Evolutionary conservation across 164 flowering plant genomes (phyloP).

Genomic region (Stephania cephalantha): DNA sequence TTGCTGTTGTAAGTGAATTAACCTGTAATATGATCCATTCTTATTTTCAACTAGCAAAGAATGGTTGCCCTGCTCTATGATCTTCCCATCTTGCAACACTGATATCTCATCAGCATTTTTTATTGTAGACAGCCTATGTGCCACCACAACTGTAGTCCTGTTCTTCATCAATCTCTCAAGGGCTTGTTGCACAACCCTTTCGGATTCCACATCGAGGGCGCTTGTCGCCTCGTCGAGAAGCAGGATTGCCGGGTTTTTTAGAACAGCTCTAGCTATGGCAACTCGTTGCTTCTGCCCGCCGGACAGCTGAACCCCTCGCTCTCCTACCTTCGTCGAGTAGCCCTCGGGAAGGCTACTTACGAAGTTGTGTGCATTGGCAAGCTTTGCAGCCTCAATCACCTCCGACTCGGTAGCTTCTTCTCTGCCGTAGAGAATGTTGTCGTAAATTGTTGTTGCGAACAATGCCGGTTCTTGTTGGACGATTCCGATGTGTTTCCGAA

Average conservation of each 20-base stretch:
- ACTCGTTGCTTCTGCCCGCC: slow-evolving; percentile 95
- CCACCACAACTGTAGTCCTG: slow-evolving; percentile 83
- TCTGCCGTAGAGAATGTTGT: slow-evolving; percentile 87
- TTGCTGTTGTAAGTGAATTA: slow-evolving; percentile 62
- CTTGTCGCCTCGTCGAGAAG: slow-evolving; percentile 94
- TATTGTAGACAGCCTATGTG: slow-evolving; percentile 87
- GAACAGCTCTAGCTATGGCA: slow-evolving; percentile 89
- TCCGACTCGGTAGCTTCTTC: slow-evolving; percentile 85
- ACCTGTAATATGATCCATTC: slow-evolving; percentile 63
- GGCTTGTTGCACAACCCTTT: slow-evolving; percentile 83
- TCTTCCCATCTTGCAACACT: slow-evolving; percentile 79
- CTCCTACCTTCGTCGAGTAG: slow-evolving; percentile 83
- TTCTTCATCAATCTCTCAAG: slow-evolving; percentile 76
- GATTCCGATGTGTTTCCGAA: slow-evolving; percentile 75
- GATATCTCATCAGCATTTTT: slow-evolving; percentile 82
- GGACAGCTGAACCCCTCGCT: slow-evolving; percentile 89
- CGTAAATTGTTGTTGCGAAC: slow-evolving; percentile 84
- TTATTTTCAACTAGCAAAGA: slow-evolving; percentile 49
- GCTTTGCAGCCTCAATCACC: slow-evolving; percentile 72
- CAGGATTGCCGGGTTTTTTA: slow-evolving; percentile 84
- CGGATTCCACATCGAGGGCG: slow-evolving; percentile 88
- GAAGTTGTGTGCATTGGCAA: slow-evolving; percentile 81
- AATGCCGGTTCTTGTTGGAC: slow-evolving; percentile 98
- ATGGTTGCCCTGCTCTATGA: slow-evolving; percentile 86
- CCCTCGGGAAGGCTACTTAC: slow-evolving; percentile 61